phyloP scores from a whole-genome alignment of 495 filamentous ascomycete genomes.

The Aspergillus kassunensis region DNA sequence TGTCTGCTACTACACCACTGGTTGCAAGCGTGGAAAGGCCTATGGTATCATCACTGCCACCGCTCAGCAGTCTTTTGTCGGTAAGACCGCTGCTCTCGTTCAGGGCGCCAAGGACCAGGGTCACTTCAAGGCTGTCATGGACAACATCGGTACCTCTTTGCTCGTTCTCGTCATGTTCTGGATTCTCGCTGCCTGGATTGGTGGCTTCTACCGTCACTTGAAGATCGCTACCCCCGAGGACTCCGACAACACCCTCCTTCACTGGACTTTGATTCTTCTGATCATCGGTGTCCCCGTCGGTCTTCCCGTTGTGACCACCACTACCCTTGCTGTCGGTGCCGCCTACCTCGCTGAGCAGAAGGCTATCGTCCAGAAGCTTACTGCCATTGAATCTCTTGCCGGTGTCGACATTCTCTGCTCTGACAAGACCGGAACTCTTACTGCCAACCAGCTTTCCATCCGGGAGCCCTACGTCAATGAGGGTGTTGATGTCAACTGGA shows the following conservation, averaged over 20 bases:
- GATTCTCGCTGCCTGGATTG: conserved; percentile 69
- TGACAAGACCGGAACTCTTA: conserved; percentile 76
- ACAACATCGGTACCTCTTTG: conserved; percentile 71
- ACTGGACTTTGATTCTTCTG: conserved; percentile 63
- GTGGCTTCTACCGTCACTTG: conserved; percentile 70
- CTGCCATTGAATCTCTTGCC: conserved; percentile 71
- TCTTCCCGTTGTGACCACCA: conserved; percentile 71
- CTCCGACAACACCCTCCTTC: conserved; percentile 53
- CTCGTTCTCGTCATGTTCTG: conserved; percentile 70
- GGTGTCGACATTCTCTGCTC: conserved; percentile 75
- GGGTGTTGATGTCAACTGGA: conserved; percentile 74
- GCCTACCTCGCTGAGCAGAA: conserved; percentile 71
- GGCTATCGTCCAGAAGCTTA: conserved; percentile 73
- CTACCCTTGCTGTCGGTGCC: conserved; percentile 70
- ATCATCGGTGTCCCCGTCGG: conserved; percentile 74
- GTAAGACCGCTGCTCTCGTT: conserved; percentile 66
- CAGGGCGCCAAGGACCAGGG: conserved; percentile 67
- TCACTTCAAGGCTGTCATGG: conserved; percentile 83
- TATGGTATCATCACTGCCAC: conserved; percentile 62
- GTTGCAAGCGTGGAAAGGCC: conserved; percentile 74
- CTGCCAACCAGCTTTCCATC: conserved; percentile 71
- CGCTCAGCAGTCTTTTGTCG: conserved; percentile 67
- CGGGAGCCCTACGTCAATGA: conserved; percentile 72
- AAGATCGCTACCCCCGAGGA: conserved; percentile 60
- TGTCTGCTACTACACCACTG: conserved; percentile 69